A percentile compares a stretch with the other conserved stretches of the same genome.
Evolutionary conservation across 208 protist species (phyloP).

Genomic region (Porcisia deanei): DNA sequence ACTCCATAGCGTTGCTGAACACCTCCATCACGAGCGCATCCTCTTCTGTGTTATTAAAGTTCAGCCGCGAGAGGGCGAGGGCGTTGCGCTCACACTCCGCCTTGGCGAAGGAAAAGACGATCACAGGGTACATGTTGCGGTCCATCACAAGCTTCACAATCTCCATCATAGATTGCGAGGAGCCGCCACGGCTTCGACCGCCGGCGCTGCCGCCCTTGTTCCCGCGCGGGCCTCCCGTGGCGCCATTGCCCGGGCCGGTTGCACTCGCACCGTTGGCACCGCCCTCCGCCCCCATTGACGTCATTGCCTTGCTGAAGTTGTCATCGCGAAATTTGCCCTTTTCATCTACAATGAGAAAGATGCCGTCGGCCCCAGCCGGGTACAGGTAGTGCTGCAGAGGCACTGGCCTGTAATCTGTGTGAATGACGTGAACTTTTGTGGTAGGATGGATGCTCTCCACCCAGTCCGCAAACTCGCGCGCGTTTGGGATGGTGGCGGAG

Average conservation of each 20-base stretch:
- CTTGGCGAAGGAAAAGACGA: conserved; percentile 99
- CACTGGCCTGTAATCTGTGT: conserved; percentile 99
- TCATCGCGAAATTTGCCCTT: conserved; percentile 95
- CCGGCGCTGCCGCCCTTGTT: conserved; percentile 20
- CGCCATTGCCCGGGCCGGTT: conserved; percentile 21
- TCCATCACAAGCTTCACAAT: conserved; percentile 98
- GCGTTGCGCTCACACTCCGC: conserved; percentile 97
- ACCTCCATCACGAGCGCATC: conserved; percentile 94
- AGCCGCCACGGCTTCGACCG: conserved; percentile 24
- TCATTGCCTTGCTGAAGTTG: conserved; percentile 97
- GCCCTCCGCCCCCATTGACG: conserved; percentile 63
- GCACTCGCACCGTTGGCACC: conserved; percentile 20
- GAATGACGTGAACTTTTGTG: conserved; percentile 99
- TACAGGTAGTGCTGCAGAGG: conserved; percentile 99
- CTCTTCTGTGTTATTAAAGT: conserved; percentile 96
- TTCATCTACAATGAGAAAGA: conserved; percentile 98
- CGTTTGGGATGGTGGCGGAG: conserved; percentile 99
- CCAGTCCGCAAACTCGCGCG: conserved; percentile 99
- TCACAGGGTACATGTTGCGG: conserved; percentile 96
- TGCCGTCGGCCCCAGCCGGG: conserved; percentile 95
- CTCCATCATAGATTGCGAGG: conserved; percentile 84
- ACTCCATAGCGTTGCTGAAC: conserved; percentile 96
- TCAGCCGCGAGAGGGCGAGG: conserved; percentile 92
- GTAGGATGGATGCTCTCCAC: conserved; percentile 97
- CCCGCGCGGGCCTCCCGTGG: conserved; percentile 19